phyloP scores from a whole-genome alignment of 345 rosid species.

The Eutrema heterophyllum region DNA sequence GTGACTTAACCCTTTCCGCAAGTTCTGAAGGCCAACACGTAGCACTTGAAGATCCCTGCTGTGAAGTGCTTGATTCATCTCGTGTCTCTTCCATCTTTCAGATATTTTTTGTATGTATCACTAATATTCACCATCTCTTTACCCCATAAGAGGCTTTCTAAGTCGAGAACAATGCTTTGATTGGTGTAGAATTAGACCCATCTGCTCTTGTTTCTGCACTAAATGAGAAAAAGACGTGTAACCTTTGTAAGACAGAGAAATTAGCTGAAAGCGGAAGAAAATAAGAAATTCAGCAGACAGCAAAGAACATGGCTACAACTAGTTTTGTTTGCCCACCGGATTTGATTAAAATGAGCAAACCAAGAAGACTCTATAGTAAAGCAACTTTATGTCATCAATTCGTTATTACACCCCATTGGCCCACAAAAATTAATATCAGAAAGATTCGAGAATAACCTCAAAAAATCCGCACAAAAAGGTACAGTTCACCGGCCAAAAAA shows the following conservation, averaged over 20 bases:
- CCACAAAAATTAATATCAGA: conserved; percentile 20
- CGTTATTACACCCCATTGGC: conserved; percentile 15
- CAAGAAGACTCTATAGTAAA: conserved; percentile 16
- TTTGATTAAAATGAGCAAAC: conserved; percentile 19
- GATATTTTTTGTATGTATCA: conserved; percentile 43
- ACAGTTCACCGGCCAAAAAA: background rate
- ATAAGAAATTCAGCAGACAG: background rate
- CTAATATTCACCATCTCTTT: conserved; percentile 48
- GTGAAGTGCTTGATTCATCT: conserved; percentile 61
- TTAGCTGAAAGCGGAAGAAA: conserved; percentile 4
- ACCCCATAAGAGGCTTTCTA: conserved; percentile 56
- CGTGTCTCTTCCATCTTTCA: conserved; percentile 77
- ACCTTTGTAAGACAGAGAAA: conserved; percentile 20
- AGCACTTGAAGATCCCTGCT: conserved; percentile 41
- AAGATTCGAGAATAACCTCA: conserved; percentile 18
- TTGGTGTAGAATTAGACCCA: conserved; percentile 22
- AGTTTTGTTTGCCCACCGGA: background rate
- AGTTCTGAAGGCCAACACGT: conserved; percentile 40
- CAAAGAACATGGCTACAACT: conserved; percentile 9
- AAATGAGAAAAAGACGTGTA: conserved; percentile 28
- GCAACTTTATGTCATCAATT: conserved; percentile 28
- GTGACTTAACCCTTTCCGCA: conserved; percentile 63
- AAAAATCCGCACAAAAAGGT: conserved; percentile 20
- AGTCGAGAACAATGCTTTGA: conserved; percentile 21
- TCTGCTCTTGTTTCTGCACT: conserved; percentile 36